Evolutionary conservation across 495 filamentous ascomycete genomes (phyloP).

Genomic region (Melanomma pulvis-pyrius): DNA sequence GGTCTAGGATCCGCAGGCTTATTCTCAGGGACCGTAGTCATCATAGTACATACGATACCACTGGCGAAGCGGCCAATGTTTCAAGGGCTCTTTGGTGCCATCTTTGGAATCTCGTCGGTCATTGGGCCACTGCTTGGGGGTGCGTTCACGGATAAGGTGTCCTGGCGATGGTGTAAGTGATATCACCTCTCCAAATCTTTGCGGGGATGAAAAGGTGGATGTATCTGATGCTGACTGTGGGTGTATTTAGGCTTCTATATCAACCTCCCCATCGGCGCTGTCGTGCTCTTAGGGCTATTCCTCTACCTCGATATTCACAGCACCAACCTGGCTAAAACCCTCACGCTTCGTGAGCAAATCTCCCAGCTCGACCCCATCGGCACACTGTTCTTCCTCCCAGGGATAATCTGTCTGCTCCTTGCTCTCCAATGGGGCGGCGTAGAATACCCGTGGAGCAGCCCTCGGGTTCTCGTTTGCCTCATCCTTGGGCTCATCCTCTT

Average conservation of each 20-base stretch:
- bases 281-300: conserved; percentile 36
- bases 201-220: background rate
- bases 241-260: conserved; percentile 60
- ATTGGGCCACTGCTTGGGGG: conserved; percentile 43
- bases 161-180: conserved; percentile 71
- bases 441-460: conserved; percentile 65
- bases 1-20: conserved; percentile 29
- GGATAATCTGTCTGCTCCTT: conserved; percentile 46
- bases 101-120: conserved; percentile 77
- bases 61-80: conserved; percentile 70
- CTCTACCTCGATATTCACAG: conserved; percentile 42
- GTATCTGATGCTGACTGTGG: background rate
- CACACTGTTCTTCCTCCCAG: conserved; percentile 41
- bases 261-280: conserved; percentile 43
- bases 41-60: conserved; percentile 74
- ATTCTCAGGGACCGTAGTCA: conserved; percentile 68
- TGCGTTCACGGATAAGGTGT: conserved; percentile 49
- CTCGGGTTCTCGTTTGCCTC: conserved; percentile 70
- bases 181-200: background rate
- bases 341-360: conserved; percentile 50
- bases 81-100: conserved; percentile 70
- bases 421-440: conserved; percentile 73
- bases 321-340: conserved; percentile 60
- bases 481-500: conserved; percentile 39
- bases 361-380: conserved; percentile 46